phyloP scores from a whole-genome alignment of 208 protist species.

The Herpetomonas tarakana region DNA sequence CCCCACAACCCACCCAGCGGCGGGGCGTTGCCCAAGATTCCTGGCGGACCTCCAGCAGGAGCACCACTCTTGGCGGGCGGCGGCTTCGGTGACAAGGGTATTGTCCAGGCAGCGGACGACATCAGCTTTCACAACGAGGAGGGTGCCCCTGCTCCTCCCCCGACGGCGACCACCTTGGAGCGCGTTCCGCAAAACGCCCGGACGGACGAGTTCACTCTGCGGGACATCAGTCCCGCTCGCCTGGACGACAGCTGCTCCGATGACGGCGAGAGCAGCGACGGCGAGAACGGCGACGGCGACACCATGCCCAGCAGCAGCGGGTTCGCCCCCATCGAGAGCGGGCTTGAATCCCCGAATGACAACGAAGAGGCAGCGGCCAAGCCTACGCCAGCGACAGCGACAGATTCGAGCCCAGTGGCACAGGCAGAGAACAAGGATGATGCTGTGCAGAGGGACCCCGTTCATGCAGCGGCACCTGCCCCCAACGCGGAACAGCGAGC shows the following conservation, averaged over 20 bases:
- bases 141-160: slow-evolving; percentile 1
- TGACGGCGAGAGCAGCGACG: slow-evolving; percentile 13
- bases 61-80: too few relatives aligned
- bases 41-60: too few relatives aligned
- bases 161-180: slow-evolving; percentile 40
- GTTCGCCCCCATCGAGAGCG: background rate
- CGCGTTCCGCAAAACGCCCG: slow-evolving; percentile 79
- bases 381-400: too few relatives aligned
- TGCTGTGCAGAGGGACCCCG: too few relatives aligned
- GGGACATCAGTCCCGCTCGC: slow-evolving; percentile 62
- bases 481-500: too few relatives aligned
- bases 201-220: slow-evolving; percentile 33
- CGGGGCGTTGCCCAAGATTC: slow-evolving; percentile 18
- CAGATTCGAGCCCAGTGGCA: too few relatives aligned
- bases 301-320: background rate
- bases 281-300: slow-evolving; percentile 10
- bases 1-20: background rate
- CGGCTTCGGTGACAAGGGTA: too few relatives aligned
- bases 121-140: slow-evolving; percentile 40
- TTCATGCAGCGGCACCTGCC: too few relatives aligned
- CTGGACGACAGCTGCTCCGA: slow-evolving; percentile 37
- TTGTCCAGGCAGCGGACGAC: slow-evolving; percentile 13
- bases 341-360: too few relatives aligned
- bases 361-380: too few relatives aligned
- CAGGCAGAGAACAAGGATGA: too few relatives aligned